Base-by-base conservation (phyloP, 2,329 filamentous ascomycete genomes). In the Dactylonectria macrodidyma region DNA sequence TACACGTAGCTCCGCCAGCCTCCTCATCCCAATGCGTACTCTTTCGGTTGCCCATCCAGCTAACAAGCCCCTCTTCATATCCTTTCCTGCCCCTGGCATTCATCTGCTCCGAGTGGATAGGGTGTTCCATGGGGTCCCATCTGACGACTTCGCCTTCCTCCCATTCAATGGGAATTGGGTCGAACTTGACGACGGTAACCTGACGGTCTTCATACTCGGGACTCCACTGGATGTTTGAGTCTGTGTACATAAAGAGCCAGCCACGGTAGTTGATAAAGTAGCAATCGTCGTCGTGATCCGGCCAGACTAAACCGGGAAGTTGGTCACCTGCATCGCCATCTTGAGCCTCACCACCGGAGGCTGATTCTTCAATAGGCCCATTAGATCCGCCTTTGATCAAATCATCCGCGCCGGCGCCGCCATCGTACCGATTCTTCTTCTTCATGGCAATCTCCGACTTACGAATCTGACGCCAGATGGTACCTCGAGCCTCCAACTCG, bases 401-500 rank as follows among this genome's bases (percentile, higher is more conserved):
- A 44, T 52, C 14, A 58, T n/a, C 33, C n/a, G 26, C 57, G 46
- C 26, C 30, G 14, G 59, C 26, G 50, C 5, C n/a, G 5, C 48
- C 26, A 14, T 44, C 41, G 8, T 44, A 5, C 36, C 47, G 44
- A 34, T 68, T 62, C 19, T 60, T 33, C 1, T 22, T 19, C 11
- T 69, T 36, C 2, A 65, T 11, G 11, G 57, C 67, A 22, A n/a
- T 57, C 22, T 59, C 57, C 1, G 60, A 54, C 19, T 63, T 69
- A 10, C 59, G 33, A 24, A 60, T 59, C 7, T 63, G 46, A 16
- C 54, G 59, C 68, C 58, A 69, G 1, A 68, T 58, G 6, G 62
- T 60, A 10, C 62, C 66, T 48, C 46, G 55, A 59, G 66, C 51
- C 11, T 51, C n/a, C 4, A 69, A 30, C 11, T 69, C 66, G 9